phyloP scores from a whole-genome alignment of 139 green algal species.

The Auxenochlorella pyrenoidosa region DNA sequence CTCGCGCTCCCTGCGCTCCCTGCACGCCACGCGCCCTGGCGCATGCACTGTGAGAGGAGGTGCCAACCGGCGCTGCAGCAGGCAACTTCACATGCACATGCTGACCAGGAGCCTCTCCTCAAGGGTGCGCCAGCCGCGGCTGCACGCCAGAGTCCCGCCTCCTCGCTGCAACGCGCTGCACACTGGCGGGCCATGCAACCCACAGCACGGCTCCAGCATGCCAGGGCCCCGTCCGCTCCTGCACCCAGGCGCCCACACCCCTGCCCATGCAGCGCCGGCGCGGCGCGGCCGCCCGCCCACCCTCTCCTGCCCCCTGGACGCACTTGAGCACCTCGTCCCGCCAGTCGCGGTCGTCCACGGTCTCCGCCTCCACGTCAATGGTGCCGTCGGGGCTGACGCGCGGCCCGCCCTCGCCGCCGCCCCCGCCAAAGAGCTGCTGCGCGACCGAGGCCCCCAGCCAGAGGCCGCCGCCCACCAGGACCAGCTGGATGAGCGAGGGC shows the following conservation, averaged over 20 bases:
- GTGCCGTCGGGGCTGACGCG: neutral
- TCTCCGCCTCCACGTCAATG: constrained; percentile 32
- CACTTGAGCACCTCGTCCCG: constrained; percentile 8
- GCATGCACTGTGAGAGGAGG: no score
- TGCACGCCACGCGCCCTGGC: neutral
- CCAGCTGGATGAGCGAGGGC: constrained; percentile 33
- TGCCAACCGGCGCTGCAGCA: no score
- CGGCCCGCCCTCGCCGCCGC: neutral
- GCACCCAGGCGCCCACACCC: no score
- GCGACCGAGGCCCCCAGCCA: constrained; percentile 27
- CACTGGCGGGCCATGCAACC: no score
- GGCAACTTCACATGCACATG: no score
- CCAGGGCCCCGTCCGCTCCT: no score
- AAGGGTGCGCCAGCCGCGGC: no score
- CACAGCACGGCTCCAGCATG: no score
- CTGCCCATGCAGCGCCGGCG: no score
- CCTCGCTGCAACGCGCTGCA: neutral
- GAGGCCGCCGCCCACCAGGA: constrained; percentile 16
- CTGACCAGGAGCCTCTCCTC: no score
- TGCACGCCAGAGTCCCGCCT: no score
- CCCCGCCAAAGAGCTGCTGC: constrained; percentile 4
- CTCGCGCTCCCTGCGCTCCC: constrained; percentile 32
- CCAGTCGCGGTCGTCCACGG: constrained; percentile 16
- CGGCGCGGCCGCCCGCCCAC: no score
- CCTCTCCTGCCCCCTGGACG: neutral